phyloP scores from a whole-genome alignment of 331 rosid genomes.

The Malus hybrid region DNA sequence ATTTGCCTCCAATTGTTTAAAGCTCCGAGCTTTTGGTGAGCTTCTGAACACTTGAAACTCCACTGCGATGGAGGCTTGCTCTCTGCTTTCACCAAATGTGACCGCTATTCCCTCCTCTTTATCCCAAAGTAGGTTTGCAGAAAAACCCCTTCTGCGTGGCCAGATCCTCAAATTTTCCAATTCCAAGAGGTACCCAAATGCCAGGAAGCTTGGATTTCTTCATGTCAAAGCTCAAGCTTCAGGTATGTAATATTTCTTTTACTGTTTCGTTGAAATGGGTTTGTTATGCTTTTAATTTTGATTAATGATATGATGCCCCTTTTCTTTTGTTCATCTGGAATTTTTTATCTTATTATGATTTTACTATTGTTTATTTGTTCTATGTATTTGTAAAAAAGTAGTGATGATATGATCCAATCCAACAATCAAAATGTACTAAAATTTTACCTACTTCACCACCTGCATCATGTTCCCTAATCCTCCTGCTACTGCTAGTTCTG shows the following conservation, averaged over 20 bases:
- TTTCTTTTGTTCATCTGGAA: not conserved
- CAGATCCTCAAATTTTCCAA: conserved; percentile 34
- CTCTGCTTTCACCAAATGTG: conserved; percentile 40
- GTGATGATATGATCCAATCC: not conserved
- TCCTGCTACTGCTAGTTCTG: not conserved
- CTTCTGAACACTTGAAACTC: not conserved
- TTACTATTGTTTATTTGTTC: no score
- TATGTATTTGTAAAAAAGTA: not conserved
- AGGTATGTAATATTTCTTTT: conserved; percentile 25
- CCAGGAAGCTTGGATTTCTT: conserved; percentile 23
- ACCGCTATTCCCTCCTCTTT: conserved; percentile 48
- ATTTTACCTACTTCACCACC: not conserved
- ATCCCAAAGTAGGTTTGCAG: conserved; percentile 20
- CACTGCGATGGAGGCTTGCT: conserved; percentile 49
- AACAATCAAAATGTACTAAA: not conserved
- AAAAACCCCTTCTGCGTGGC: conserved; percentile 27
- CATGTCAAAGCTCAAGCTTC: conserved; percentile 57
- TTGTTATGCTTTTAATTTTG: not conserved
- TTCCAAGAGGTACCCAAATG: conserved; percentile 25
- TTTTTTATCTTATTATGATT: not conserved
- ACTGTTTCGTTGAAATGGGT: not conserved
- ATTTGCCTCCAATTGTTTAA: conserved; percentile 10
- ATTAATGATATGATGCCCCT: not conserved
- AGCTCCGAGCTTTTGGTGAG: not conserved
- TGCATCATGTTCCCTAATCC: not conserved